These are phyloP conservation scores for Astrothelium subdiscretum DNA, from an alignment of 495 filamentous ascomycete genomes.

Conservation along the genomic window DNA sequence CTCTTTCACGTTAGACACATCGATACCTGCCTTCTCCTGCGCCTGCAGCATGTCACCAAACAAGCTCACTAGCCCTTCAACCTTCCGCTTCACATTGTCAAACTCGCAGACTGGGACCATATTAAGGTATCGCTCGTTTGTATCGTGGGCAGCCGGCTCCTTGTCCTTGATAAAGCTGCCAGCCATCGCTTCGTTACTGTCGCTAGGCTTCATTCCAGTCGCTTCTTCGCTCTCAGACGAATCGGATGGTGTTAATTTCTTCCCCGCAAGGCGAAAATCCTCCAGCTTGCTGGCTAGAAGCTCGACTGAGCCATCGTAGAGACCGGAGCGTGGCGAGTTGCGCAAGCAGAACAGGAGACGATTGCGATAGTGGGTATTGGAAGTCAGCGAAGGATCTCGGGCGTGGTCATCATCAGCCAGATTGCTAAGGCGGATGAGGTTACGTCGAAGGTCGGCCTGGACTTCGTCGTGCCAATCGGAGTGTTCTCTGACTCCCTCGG, in stretches of 20 bases:
- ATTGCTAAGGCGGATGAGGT: conserved; percentile 9
- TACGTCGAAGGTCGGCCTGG: conserved; percentile 7
- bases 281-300: conserved; percentile 1
- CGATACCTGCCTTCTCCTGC: neutral
- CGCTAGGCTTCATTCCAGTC: neutral
- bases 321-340: neutral
- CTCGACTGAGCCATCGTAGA: neutral
- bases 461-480: conserved; percentile 11
- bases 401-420: conserved; percentile 12
- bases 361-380: conserved; percentile 6
- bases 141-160: neutral
- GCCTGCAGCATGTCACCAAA: neutral
- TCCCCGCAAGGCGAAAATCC: neutral
- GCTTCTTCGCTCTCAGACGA: neutral
- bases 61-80: neutral
- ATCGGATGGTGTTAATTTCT: neutral
- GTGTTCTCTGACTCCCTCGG: conserved; percentile 4
- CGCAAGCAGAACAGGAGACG: conserved; percentile 4
- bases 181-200: neutral
- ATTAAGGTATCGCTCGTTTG: neutral
- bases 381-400: conserved; percentile 4
- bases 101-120: conserved; percentile 1
- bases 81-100: neutral
- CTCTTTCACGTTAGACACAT: neutral
- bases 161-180: neutral